Base-by-base conservation (phyloP, 257 asterid genomes). In the Dorcoceras hygrometricum region DNA sequence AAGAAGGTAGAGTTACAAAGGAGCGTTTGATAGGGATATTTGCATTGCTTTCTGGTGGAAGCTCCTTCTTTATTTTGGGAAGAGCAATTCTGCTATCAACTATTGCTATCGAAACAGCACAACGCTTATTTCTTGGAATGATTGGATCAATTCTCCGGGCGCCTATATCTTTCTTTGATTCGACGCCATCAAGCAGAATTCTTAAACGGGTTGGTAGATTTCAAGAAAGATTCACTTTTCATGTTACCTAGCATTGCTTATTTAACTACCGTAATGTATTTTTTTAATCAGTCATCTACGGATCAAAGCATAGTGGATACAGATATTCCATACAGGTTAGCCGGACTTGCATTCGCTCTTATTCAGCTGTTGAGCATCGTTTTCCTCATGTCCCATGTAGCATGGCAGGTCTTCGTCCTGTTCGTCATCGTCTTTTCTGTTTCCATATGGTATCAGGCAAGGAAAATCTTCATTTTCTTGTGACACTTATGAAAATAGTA, bases 241-340 rank as follows among this genome's bases (percentile, higher is more conserved):
- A 6, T n/a, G 1, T 10, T 53, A 19, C 63, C 29, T 16, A 28
- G 0, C 53, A 26, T 28, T 69, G 10, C 55, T 27, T 16, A 5
- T n/a, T 54, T 5, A 56, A 63, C 0, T 46, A 54, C 11, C n/a
- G 39, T 26, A 19, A 24, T 58, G n/a, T 4, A 22, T 43, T 46
- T 12, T 28, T 57, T 57, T 39, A 46, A 46, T 46, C 22, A 90
- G 96, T 79, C 91, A 58, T 90, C 97, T 0, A 86, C 95, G n/a
- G 97, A 90, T 82, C 97, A 90, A 75, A 84, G 95, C 86, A 68
- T 74, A 27, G 84, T 86, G 71, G 97, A 90, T 71, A 88, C 95
- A 1, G 96, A 90, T 71, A 84, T 88, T 65, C 95, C 97, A 0
- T 90, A 82, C 78, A 70, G 97, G 67, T 27, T 90, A 71, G 96